These are phyloP conservation scores for Oryza glaberrima DNA, from an alignment of 176 grass and related monocot genomes.

Conservation along the genomic window DNA sequence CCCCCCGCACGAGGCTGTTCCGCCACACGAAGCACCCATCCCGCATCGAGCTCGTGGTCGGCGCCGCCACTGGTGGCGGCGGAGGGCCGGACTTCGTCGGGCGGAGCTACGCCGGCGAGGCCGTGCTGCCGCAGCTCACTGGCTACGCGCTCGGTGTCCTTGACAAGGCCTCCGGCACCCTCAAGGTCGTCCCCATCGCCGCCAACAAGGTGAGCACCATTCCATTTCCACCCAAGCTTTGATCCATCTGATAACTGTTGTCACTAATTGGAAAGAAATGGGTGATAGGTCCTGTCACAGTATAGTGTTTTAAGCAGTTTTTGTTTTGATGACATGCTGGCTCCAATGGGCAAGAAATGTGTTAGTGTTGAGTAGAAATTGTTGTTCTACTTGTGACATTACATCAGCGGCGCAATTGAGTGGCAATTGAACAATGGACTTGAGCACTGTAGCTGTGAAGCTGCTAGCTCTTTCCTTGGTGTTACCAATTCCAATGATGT, in stretches of 20 bases:
- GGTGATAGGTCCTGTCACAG: neutral
- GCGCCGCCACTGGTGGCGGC: slow-evolving; percentile 33
- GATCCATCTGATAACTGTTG: neutral
- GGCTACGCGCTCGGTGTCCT: slow-evolving; percentile 80
- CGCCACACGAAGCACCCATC: slow-evolving; percentile 46
- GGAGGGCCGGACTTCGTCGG: slow-evolving; percentile 75
- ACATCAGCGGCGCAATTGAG: neutral
- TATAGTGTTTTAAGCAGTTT: neutral
- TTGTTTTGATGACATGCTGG: neutral
- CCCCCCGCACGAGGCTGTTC: slow-evolving; percentile 42
- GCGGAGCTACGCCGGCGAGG: slow-evolving; percentile 78
- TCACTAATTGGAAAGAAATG: neutral
- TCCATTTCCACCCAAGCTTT: neutral
- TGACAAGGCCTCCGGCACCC: slow-evolving; percentile 75
- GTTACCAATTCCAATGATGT: neutral
- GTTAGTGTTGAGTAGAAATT: neutral
- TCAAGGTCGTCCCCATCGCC: slow-evolving; percentile 77
- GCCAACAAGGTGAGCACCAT: slow-evolving; percentile 63
- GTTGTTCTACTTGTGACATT: neutral
- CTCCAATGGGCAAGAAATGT: neutral
- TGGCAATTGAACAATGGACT: neutral
- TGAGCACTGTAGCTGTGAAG: neutral
- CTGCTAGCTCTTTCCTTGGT: neutral
- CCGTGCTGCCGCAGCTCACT: slow-evolving; percentile 59
- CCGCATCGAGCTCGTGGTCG: slow-evolving; percentile 73